Evolutionary conservation across 768 basidiomycete genomes (phyloP), one percentile per base, ranked within the genome.

Genomic region (Tricholoma matsutake): DNA sequence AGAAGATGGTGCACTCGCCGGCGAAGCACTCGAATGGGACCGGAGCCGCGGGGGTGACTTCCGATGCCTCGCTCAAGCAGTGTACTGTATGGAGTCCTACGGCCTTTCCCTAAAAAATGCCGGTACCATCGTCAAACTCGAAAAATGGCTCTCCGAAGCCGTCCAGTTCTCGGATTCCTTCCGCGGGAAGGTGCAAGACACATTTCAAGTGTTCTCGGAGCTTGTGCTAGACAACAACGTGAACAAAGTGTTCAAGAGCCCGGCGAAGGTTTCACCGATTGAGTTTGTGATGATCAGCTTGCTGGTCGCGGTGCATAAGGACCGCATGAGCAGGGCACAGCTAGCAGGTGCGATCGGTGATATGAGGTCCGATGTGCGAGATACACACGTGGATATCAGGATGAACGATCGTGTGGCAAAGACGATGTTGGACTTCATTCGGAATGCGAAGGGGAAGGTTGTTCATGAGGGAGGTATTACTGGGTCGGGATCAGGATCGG

Each of bases 251-350:
- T 81, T 88, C 68, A 68, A 75, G 69, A 70, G 63, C 70, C 53
- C 69, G n/a, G 72, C 76, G 63, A 86, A 86, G 35, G 78, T 91
- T 2, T 79, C 89, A 0, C 90, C 90, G 0, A 75, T 89, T 43
- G 90, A 92, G 67, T 86, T 92, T 64, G 76, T 88, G 54, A 73
- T 80, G 64, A 81, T 84, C 58, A 76, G 75, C 25, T 67, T 87
- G 1, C 69, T 90, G 29, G 79, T 90, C 16, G 77, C 78, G 16
- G 68, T 77, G n/a, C 75, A 79, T 59, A 83, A 78, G 69, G 73
- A 78, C 20, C 67, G 56, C 10, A 64, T 82, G 59, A 68, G 74
- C 2, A 41, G 75, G 62, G 63, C 62, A 0, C 78, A 80, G 68
- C 65, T 90, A 41, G 76, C 81, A 0, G 63, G 67, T 18, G 80